phyloP scores from a whole-genome alignment of 1,284 basidiomycete species.

The Tilletia indica region DNA sequence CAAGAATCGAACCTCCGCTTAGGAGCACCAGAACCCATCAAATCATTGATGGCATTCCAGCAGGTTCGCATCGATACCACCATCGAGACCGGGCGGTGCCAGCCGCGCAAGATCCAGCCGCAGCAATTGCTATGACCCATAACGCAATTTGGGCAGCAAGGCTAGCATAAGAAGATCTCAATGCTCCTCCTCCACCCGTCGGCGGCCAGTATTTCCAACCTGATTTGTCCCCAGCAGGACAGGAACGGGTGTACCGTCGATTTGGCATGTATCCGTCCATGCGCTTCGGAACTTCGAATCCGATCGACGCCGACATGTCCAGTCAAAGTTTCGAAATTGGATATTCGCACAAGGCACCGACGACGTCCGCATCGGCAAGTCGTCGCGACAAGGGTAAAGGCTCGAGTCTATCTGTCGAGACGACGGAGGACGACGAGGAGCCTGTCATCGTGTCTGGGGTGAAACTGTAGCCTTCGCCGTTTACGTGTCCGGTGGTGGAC shows the following conservation, averaged over 20 bases:
- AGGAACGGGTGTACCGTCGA: neutral
- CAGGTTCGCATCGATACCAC: neutral
- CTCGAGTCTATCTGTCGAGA: constrained; percentile 20
- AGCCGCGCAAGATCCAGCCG: no score
- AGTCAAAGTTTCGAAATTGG: constrained; percentile 8
- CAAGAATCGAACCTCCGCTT: neutral
- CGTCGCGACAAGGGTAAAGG: constrained; percentile 24
- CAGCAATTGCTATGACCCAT: no score
- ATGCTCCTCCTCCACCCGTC: no score
- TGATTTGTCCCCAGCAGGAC: no score
- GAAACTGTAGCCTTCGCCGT: constrained; percentile 30
- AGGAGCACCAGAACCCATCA: neutral
- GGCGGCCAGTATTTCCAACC: no score
- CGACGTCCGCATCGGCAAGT: constrained; percentile 20
- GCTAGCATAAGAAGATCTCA: no score
- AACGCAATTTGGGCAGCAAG: no score
- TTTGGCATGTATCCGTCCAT: neutral
- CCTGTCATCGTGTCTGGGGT: neutral
- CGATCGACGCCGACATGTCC: neutral
- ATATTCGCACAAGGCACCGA: constrained; percentile 6
- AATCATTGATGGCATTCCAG: neutral
- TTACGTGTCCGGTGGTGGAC: constrained; percentile 43
- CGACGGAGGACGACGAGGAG: constrained; percentile 6
- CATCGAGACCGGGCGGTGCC: constrained; percentile 9
- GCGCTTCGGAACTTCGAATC: neutral